Evolutionary conservation across 2,329 filamentous ascomycete species (phyloP).

Genomic region (Penicillium concentricum): DNA sequence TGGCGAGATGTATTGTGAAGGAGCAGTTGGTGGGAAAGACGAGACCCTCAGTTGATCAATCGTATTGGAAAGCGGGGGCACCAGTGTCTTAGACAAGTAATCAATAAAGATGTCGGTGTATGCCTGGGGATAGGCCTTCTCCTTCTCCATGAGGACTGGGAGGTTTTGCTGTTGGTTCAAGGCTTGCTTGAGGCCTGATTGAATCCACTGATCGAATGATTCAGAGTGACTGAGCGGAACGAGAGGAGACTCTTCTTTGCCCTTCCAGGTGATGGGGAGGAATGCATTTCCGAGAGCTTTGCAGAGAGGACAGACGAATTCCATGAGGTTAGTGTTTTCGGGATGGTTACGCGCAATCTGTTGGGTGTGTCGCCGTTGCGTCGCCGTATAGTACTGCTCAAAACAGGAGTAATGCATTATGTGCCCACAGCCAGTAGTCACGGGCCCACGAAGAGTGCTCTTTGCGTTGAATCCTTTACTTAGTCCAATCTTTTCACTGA

Average conservation of each 20-base stretch:
- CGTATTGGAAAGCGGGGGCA: conserved; percentile 49
- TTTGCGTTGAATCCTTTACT: conserved; percentile 82
- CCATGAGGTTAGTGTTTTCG: conserved; percentile 72
- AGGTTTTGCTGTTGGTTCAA: conserved; percentile 52
- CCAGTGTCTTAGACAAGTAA: conserved; percentile 53
- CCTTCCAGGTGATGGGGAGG: conserved; percentile 92
- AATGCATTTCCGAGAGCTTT: conserved; percentile 96
- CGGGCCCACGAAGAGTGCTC: conserved; percentile 68
- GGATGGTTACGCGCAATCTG: conserved; percentile 95
- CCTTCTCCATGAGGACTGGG: conserved; percentile 40
- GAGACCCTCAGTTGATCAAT: conserved; percentile 35
- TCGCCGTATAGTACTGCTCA: conserved; percentile 84
- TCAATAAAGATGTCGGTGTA: conserved; percentile 52
- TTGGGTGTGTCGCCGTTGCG: conserved; percentile 76
- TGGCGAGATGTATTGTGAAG: conserved; percentile 29
- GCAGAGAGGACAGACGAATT: conserved; percentile 95
- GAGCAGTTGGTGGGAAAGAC: conserved; percentile 24
- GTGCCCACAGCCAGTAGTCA: conserved; percentile 90
- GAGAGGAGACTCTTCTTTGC: conserved; percentile 79
- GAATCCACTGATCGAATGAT: conserved; percentile 69
- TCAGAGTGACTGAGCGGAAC: conserved; percentile 63
- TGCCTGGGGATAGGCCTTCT: conserved; percentile 32
- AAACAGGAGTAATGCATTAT: conserved; percentile 99
- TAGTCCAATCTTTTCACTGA: conserved; percentile 74
- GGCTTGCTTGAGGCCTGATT: conserved; percentile 53